phyloP scores from a whole-genome alignment of 2,329 filamentous ascomycete species.

The Nothopassalora personata region DNA sequence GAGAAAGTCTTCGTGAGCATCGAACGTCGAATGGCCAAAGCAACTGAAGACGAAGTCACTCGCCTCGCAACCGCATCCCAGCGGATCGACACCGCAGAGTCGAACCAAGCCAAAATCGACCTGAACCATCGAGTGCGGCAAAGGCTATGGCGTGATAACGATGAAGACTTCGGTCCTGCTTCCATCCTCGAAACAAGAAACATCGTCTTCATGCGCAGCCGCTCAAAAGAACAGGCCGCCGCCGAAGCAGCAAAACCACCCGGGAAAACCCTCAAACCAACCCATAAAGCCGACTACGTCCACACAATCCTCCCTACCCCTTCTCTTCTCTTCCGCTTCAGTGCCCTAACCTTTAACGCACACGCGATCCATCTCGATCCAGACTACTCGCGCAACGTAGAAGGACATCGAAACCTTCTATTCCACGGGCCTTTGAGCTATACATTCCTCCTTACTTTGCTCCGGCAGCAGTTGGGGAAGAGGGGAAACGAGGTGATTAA shows the following conservation, averaged over 20 bases:
- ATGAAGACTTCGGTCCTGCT: slow-evolving; percentile 39
- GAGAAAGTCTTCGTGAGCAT: slow-evolving; percentile 59
- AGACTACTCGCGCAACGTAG: slow-evolving; percentile 61
- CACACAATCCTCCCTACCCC: slow-evolving; percentile 61
- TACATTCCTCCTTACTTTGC: slow-evolving; percentile 66
- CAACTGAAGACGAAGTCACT: slow-evolving; percentile 27
- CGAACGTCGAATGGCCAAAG: slow-evolving; percentile 46
- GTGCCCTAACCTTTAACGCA: slow-evolving; percentile 84
- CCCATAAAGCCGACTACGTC: slow-evolving; percentile 48
- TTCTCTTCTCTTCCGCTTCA: slow-evolving; percentile 80
- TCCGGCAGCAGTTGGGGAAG: slow-evolving; percentile 51
- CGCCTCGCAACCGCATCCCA: slow-evolving; percentile 35
- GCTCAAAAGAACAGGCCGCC: slow-evolving; percentile 37
- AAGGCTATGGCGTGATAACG: slow-evolving; percentile 42
- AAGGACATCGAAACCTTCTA: slow-evolving; percentile 69
- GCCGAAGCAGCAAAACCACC: slow-evolving; percentile 27
- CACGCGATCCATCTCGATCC: slow-evolving; percentile 84
- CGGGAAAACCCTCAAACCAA: slow-evolving; percentile 42
- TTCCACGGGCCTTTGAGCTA: slow-evolving; percentile 84
- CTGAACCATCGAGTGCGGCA: slow-evolving; percentile 35
- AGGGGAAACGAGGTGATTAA: slow-evolving; percentile 41
- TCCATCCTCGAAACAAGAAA: slow-evolving; percentile 54
- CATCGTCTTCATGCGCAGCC: slow-evolving; percentile 58
- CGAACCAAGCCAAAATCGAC: slow-evolving; percentile 27
- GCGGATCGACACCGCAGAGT: slow-evolving; percentile 9